Evolutionary conservation across 306 rosid genomes (phyloP).

Genomic region (Begonia loranthoides): DNA sequence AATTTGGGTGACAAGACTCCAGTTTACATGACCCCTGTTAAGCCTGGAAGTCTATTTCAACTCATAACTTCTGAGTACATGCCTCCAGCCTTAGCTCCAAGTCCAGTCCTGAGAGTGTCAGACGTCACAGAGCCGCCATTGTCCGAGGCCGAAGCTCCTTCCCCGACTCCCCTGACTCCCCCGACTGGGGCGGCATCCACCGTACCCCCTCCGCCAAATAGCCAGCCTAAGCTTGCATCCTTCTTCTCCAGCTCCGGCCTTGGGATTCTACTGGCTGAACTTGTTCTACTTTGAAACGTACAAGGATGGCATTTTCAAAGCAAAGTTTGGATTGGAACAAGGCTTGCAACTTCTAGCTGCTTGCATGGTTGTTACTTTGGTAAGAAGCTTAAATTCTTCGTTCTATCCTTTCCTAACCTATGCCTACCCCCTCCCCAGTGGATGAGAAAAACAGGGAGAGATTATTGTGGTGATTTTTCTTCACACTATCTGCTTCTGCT

Average conservation of each 20-base stretch:
- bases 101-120: slow-evolving; percentile 27
- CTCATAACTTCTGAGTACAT: neutral
- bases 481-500: too few relatives aligned
- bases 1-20: slow-evolving; percentile 20
- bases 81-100: slow-evolving; percentile 70
- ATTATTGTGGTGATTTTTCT: too few relatives aligned
- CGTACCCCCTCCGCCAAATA: slow-evolving; percentile 16
- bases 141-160: slow-evolving; percentile 18
- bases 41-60: slow-evolving; percentile 30
- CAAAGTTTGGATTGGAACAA: too few relatives aligned
- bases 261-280: slow-evolving; percentile 29
- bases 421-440: too few relatives aligned
- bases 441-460: too few relatives aligned
- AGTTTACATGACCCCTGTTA: slow-evolving; percentile 36
- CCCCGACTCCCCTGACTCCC: slow-evolving; percentile 18
- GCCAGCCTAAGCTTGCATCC: slow-evolving; percentile 40
- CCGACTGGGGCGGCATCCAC: slow-evolving; percentile 11
- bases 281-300: slow-evolving; percentile 25
- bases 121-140: slow-evolving; percentile 66
- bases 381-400: neutral
- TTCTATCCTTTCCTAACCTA: too few relatives aligned
- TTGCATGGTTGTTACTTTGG: too few relatives aligned
- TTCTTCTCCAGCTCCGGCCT: slow-evolving; percentile 29
- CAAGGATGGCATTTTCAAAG: too few relatives aligned
- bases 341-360: too few relatives aligned